These are phyloP conservation scores for Rhodosporidiobolus odoratus DNA, from an alignment of 768 basidiomycete species.

Conservation along the genomic window DNA sequence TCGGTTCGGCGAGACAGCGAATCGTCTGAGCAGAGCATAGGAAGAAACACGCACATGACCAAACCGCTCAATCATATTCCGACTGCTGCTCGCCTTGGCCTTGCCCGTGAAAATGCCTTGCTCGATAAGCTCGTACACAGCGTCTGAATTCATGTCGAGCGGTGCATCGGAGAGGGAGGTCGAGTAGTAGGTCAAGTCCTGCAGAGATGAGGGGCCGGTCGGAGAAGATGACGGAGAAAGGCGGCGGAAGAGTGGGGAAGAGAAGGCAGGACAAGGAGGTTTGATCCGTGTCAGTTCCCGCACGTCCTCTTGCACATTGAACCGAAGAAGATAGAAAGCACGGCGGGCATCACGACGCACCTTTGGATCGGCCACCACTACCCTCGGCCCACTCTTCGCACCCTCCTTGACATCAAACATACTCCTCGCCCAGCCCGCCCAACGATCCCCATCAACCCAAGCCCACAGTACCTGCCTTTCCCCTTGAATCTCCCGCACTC, in stretches of 20 bases:
- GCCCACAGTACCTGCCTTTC: constrained; percentile 63
- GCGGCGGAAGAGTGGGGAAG: not conserved
- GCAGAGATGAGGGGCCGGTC: not conserved
- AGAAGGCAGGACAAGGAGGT: not conserved
- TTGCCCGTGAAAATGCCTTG: constrained; percentile 17
- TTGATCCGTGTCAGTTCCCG: too few species aligned
- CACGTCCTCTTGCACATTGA: not conserved
- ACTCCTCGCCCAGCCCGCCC: constrained; percentile 83
- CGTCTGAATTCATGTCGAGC: not conserved
- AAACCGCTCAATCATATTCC: constrained; percentile 14
- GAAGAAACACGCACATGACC: not conserved
- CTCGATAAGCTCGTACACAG: constrained; percentile 23
- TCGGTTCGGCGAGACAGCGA: not conserved
- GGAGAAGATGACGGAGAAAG: not conserved
- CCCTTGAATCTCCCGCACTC: too few species aligned
- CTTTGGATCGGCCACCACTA: constrained; percentile 36
- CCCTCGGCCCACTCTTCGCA: constrained; percentile 37
- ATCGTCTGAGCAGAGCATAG: not conserved
- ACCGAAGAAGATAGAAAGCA: not conserved
- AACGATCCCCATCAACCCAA: constrained; percentile 70
- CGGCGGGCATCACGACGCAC: not conserved
- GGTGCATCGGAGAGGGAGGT: not conserved
- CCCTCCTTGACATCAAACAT: constrained; percentile 67
- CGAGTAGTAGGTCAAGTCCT: constrained; percentile 31
- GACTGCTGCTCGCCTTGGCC: not conserved